Percentiles rank a stretch among this genome's conserved stretches.
These are phyloP conservation scores for Leonotis leonurus DNA, from an alignment of 257 asterid genomes.

Conservation along the genomic window DNA sequence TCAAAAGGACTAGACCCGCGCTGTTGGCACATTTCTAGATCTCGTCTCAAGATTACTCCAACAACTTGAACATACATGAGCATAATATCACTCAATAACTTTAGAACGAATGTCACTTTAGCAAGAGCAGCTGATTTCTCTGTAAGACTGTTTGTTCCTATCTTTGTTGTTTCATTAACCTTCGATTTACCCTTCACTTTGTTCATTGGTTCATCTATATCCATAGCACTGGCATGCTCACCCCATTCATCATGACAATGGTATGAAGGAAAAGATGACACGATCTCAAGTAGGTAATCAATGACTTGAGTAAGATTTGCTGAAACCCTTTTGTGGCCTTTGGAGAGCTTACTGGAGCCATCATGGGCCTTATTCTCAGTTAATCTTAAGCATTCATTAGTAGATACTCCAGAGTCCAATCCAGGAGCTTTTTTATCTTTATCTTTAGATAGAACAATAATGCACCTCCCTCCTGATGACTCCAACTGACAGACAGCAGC, in stretches of 20 bases:
- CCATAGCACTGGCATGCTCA: slow-evolving; percentile 66
- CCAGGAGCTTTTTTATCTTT: slow-evolving; percentile 64
- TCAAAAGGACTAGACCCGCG: slow-evolving; percentile 60
- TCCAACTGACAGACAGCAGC: slow-evolving; percentile 82
- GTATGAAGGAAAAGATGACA: slow-evolving; percentile 51
- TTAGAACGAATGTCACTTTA: slow-evolving; percentile 83
- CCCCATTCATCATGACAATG: slow-evolving; percentile 30
- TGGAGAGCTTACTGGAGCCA: slow-evolving; percentile 61
- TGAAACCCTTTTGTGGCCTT: slow-evolving; percentile 85
- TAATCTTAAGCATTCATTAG: slow-evolving; percentile 54
- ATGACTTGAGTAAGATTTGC: slow-evolving; percentile 77
- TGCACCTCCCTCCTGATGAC: slow-evolving; percentile 83
- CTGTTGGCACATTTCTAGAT: slow-evolving; percentile 65
- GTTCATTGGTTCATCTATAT: slow-evolving; percentile 65
- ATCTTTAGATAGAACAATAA: slow-evolving; percentile 57
- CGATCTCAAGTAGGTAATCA: slow-evolving; percentile 85
- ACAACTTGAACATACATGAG: slow-evolving; percentile 89
- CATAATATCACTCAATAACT: slow-evolving; percentile 82
- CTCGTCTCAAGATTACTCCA: slow-evolving; percentile 84
- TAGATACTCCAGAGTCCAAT: slow-evolving; percentile 48
- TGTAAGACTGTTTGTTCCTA: slow-evolving; percentile 46
- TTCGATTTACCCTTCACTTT: slow-evolving; percentile 89
- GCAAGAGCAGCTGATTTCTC: slow-evolving; percentile 81
- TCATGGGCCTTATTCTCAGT: slow-evolving; percentile 70
- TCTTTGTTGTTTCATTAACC: slow-evolving; percentile 61